Evolutionary conservation across 768 basidiomycete species (phyloP).

Genomic region (Mycena leptocephala): DNA sequence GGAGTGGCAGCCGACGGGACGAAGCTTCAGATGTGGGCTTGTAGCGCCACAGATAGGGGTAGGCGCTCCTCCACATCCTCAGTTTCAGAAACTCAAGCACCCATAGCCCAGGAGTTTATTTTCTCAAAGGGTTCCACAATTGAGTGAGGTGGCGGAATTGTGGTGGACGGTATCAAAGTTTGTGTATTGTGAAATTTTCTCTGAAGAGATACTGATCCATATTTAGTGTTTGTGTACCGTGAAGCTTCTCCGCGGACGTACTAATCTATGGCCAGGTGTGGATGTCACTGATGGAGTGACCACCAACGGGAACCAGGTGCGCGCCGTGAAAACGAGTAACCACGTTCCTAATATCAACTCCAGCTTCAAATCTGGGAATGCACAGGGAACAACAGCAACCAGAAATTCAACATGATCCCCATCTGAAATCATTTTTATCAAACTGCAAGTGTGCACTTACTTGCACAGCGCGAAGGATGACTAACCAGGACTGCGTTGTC

Average conservation of each 20-base stretch:
- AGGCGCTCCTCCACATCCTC: constrained; percentile 1
- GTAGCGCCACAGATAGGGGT: background rate
- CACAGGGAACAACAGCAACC: background rate
- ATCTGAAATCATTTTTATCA: no score
- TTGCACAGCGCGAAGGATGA: no score
- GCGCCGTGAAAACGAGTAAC: constrained; percentile 3
- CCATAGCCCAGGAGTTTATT: constrained; percentile 4
- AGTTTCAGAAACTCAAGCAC: constrained; percentile 1
- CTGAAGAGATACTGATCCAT: background rate
- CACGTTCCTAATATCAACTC: background rate
- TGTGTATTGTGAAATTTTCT: constrained; percentile 7
- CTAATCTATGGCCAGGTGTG: constrained; percentile 3
- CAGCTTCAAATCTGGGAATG: constrained; percentile 16
- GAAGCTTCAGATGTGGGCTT: constrained; percentile 17
- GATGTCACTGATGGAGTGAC: constrained; percentile 7
- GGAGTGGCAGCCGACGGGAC: constrained; percentile 12
- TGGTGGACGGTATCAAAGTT: constrained; percentile 3
- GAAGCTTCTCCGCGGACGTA: background rate
- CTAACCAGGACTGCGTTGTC: no score
- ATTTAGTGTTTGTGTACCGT: constrained; percentile 11
- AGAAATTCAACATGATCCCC: constrained; percentile 5
- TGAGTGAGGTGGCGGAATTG: background rate
- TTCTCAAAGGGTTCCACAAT: background rate
- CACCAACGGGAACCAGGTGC: constrained; percentile 15
- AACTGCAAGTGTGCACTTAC: no score